Percentiles rank a stretch among this genome's conserved stretches.
phyloP scores from a whole-genome alignment of 1,284 basidiomycete genomes.

The Apiotrichum mycotoxinovorans region DNA sequence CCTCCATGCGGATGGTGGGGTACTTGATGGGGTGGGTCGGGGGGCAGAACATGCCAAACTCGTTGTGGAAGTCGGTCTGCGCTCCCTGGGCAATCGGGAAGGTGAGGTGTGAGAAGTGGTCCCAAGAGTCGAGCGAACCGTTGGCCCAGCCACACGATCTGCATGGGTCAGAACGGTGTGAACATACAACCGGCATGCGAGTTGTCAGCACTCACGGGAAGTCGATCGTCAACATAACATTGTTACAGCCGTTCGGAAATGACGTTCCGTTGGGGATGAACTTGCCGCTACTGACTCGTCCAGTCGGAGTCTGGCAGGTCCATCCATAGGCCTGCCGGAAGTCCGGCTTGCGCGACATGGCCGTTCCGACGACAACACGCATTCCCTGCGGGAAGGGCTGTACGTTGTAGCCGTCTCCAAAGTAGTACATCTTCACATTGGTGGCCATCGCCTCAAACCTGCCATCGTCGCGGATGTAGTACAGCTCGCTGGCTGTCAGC shows the following conservation, averaged over 20 bases:
- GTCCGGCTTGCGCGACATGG: constrained; percentile 21
- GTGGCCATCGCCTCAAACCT: constrained; percentile 30
- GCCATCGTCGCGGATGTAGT: constrained; percentile 42
- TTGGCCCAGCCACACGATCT: constrained; percentile 34
- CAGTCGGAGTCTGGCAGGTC: too few species aligned
- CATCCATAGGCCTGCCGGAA: too few species aligned
- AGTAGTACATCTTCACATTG: constrained; percentile 43
- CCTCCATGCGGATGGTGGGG: constrained; percentile 41
- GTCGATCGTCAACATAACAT: constrained; percentile 25
- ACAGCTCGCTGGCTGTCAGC: constrained; percentile 38
- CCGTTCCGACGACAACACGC: constrained; percentile 40
- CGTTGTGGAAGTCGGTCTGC: constrained; percentile 17
- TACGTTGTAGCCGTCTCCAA: constrained; percentile 17
- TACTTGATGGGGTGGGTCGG: constrained; percentile 37
- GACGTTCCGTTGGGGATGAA: constrained; percentile 37
- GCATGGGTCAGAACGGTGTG: too few species aligned
- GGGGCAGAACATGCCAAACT: constrained; percentile 29
- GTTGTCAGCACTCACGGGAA: constrained; percentile 36
- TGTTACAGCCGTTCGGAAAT: constrained; percentile 29
- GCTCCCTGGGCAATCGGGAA: constrained; percentile 28
- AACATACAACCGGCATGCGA: too few species aligned
- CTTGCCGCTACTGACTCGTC: constrained; percentile 14
- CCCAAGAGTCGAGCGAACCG: constrained; percentile 29
- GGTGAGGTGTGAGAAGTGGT: constrained; percentile 45
- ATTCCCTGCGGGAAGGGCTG: constrained; percentile 45